Base-by-base conservation (phyloP, 2,329 filamentous ascomycete species). In the Pleurostoma richardsiae region DNA sequence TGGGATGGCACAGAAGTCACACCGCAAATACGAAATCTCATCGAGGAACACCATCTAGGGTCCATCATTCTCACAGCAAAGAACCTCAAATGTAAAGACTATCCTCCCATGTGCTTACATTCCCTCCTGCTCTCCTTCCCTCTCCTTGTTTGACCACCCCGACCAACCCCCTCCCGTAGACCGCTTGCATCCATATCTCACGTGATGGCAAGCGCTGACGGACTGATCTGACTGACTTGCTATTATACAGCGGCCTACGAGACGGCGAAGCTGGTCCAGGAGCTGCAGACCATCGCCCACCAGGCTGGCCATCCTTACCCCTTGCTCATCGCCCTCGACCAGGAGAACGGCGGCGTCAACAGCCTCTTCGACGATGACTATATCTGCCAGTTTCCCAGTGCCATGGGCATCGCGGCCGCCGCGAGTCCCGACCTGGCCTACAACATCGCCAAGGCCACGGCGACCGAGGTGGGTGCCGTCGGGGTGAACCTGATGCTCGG, bases 301-400 rank as follows among this genome's bases (percentile, higher is more conserved):
- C 80, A 95, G 67, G 86, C 92, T 49, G 92, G 92, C 26, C 92
- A 97, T 65, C 86, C 88, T 3, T 85, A 92, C 3, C 94, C 94
- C 3, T 72, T 99, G 19, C 75, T 95, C 46, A 96, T 99, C 57
- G 91, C 88, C 38, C 73, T 97, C 36, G 94, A 97, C 62, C 94
- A 99, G 64, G 94, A 99, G 66, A 97, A 99, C 81, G 94, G 94
- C 53, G 91, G 92, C 3, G 92, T 96, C 64, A 97, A 96, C 71
- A 96, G 90, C 68, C 78, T 97, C 3, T 96, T 95, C 60, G 92
- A 97, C 64, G 90, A 96, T 57, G 89, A 94, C 59, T 94, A 91
- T 63, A 92, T 97, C 56, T 90, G 90, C 54, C 94, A 97, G 63
- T 99, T 96, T 56, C 94, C 94, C 6, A 96, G 91, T 60, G 88